Evolutionary conservation across 2,329 filamentous ascomycete genomes (phyloP), one percentile per base, ranked within the genome.

Genomic region (Sporothrix euskadiensis): DNA sequence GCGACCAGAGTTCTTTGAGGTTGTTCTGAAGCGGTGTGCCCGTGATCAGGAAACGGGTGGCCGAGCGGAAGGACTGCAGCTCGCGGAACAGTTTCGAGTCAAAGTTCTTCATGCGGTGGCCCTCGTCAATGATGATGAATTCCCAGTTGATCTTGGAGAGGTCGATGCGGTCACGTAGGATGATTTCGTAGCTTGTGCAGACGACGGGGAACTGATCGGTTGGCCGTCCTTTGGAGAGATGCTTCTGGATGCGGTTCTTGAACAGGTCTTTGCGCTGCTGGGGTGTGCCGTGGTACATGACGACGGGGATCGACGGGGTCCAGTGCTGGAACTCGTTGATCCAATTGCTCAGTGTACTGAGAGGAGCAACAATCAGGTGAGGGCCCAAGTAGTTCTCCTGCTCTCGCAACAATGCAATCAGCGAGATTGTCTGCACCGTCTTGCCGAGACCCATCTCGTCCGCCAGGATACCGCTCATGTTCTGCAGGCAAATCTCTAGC

Each of bases 121-220:
- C 96, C 82, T 99, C 96, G 77, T 99, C 95, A 75, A 99, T 97
- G 77, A 99, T 96, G 78, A 99, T 98, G 78, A 97, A 98, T 71
- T 97, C 94, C 96, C 96, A 99, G 49, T 94, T 91, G 73, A 97
- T 95, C 73, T 92, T 91, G 0, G 90, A 90, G 5, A 99, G 83
- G 49, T 91, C 91, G 71, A 94, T 91, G 52, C 93, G 90, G 79
- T 99, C 96, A 78, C 94, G 91, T 82, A 99, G 91, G 71, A 97
- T 94, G 79, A 99, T 98, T 80, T 99, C 96, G 78, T 98, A 98
- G 54, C 92, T 97, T 0, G 96, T 99, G 78, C 94, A 94, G 0
- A 98, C 92, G 0, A 99, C 91, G 0, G 96, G 96, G 75, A 98
- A 99, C 63, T 91, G 88, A 1, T 87, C 83, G 0, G 83, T 88